These are phyloP conservation scores for Cicer judaicum DNA, from an alignment of 306 rosid species.

Conservation along the genomic window DNA sequence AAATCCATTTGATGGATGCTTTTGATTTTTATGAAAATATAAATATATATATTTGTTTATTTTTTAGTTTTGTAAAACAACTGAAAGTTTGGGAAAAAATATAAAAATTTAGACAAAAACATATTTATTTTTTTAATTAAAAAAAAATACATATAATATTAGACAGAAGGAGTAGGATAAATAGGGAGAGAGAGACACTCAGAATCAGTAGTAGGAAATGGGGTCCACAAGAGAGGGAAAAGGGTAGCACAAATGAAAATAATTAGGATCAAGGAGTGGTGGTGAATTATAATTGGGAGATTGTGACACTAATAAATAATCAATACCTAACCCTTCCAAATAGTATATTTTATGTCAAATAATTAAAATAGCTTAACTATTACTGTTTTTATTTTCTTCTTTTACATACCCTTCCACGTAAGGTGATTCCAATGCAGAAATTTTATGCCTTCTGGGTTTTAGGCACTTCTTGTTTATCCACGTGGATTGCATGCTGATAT, in stretches of 20 bases:
- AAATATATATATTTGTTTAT: too few species aligned
- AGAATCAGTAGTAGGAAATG: slow-evolving; percentile 31
- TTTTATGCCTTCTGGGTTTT: slow-evolving; percentile 40
- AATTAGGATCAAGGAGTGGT: slow-evolving; percentile 41
- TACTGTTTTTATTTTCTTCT: background rate
- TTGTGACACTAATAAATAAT: slow-evolving; percentile 29
- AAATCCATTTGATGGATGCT: too few species aligned
- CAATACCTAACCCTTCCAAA: slow-evolving; percentile 45
- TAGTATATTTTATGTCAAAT: background rate
- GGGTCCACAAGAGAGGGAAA: slow-evolving; percentile 54
- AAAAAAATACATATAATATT: too few species aligned
- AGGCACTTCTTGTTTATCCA: slow-evolving; percentile 37
- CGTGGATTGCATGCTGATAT: slow-evolving; percentile 48
- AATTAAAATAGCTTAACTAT: background rate
- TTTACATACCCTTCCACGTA: slow-evolving; percentile 30
- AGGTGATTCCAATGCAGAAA: slow-evolving; percentile 34
- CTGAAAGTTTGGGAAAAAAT: too few species aligned
- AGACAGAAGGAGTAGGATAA: slow-evolving; percentile 20
- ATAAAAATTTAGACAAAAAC: too few species aligned
- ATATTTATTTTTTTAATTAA: too few species aligned
- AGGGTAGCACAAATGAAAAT: slow-evolving; percentile 40
- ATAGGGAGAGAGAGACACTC: slow-evolving; percentile 42
- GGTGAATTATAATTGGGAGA: slow-evolving; percentile 34
- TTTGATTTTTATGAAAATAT: too few species aligned
- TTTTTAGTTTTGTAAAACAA: too few species aligned